Evolutionary conservation across 2,329 filamentous ascomycete species (phyloP), one percentile per base, ranked within the genome.

Genomic region (Davidsoniella eucalypti): DNA sequence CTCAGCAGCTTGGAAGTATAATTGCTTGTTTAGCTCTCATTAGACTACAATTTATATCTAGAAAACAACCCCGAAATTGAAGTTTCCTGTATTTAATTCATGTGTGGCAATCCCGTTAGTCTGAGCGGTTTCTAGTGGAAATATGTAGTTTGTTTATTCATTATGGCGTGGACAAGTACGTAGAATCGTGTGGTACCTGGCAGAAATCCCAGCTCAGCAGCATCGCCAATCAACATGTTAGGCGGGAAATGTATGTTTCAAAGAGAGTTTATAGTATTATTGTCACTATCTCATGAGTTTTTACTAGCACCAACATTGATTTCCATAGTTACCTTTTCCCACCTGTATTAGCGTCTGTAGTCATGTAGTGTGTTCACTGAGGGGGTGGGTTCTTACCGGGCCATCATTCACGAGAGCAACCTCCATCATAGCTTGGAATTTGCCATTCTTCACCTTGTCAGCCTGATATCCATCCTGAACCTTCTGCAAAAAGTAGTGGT

Each of bases 351-450:
- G 43, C 17, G 37, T 16, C 5, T 40, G 12, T 23, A 9, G 37
- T 42, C 16, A 12, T 14, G 43, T 16, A 36, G 16, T 36, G 14
- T 23, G 16, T n/a, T 17, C 17, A 14, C 4, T 37, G 14, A 12
- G 38, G 9, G 9, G 5, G 23, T 37, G 47, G 18, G 23, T 33
- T 61, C 65, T 57, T 62, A 82, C 79, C 49, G 80, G 80, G 1
- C 80, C 79, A 57, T 96, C 90, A 57, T 96, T 96, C 46, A 95
- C 80, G 26, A 95, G 67, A 45, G 84, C 83, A 52, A 98, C 90
- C 61, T 96, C 83, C 92, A 98, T 98, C 88, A 94, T 95, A 46
- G 92, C 92, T 61, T 94, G 90, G 64, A 98, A 98, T 26, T 90
- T 79, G n/a, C 93, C 92, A 62, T 98, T 82, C 62, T 94, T 87